phyloP scores from a whole-genome alignment of 768 basidiomycete genomes.

The Pleurotus sapidus region DNA sequence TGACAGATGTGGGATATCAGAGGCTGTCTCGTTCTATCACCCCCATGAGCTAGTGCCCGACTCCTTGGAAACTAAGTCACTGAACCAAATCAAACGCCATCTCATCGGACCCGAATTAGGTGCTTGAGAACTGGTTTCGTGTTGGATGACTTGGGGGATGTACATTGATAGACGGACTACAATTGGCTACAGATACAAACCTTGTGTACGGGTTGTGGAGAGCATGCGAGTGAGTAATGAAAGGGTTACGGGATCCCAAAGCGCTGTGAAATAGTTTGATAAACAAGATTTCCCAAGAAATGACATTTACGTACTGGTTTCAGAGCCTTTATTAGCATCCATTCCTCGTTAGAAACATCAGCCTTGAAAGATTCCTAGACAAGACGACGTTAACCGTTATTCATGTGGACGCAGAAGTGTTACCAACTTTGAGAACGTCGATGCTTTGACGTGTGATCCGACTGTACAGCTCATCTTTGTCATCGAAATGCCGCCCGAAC shows the following conservation, averaged over 20 bases:
- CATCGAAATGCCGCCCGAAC: slow-evolving; percentile 95
- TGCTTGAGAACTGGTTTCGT: no score
- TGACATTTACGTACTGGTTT: slow-evolving; percentile 58
- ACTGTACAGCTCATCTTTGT: slow-evolving; percentile 91
- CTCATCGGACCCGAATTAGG: no score
- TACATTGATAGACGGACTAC: neutral
- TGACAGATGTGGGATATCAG: no score
- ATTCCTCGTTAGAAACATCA: slow-evolving; percentile 89
- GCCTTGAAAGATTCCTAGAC: slow-evolving; percentile 78
- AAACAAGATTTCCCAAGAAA: no score
- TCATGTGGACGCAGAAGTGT: neutral
- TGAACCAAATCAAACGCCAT: no score
- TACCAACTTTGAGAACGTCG: slow-evolving; percentile 86
- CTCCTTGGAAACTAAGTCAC: no score
- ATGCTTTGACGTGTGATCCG: slow-evolving; percentile 91
- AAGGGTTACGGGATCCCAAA: slow-evolving; percentile 1
- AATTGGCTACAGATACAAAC: slow-evolving; percentile 6
- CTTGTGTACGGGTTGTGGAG: neutral
- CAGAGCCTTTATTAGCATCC: slow-evolving; percentile 86
- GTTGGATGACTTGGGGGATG: no score
- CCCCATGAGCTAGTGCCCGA: no score
- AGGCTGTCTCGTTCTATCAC: no score
- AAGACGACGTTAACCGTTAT: slow-evolving; percentile 1
- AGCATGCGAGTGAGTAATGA: neutral
- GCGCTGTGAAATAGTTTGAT: neutral